phyloP scores from a whole-genome alignment of 2,329 filamentous ascomycete genomes.

The Keithomyces neogunnii region DNA sequence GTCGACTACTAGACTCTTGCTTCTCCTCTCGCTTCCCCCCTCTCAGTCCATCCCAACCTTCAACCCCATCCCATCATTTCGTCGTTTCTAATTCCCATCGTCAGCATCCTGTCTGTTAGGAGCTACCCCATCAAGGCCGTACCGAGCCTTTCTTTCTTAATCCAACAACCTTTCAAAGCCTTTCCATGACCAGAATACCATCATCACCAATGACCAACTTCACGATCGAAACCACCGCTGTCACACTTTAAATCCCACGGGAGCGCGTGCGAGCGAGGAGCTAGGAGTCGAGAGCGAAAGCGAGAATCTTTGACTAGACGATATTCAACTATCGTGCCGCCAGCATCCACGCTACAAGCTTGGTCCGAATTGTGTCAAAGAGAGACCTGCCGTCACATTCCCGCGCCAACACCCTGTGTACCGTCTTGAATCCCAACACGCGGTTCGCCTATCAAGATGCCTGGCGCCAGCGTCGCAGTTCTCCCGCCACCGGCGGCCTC shows the following conservation, averaged over 20 bases:
- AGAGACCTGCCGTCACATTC: constrained; percentile 8
- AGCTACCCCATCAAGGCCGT: constrained; percentile 18
- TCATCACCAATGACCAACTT: constrained; percentile 44
- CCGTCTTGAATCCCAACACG: constrained; percentile 15
- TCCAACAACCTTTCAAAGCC: constrained; percentile 22
- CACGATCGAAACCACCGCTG: constrained; percentile 42
- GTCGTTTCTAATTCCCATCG: constrained; percentile 10
- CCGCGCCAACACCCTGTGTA: constrained; percentile 12
- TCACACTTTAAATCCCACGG: constrained; percentile 66
- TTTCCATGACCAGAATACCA: constrained; percentile 34
- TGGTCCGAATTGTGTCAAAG: constrained; percentile 15
- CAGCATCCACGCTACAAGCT: constrained; percentile 15
- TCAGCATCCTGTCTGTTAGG: constrained; percentile 17
- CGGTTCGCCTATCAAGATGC: constrained; percentile 48
- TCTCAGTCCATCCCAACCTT: constrained; percentile 15
- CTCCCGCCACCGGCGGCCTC: constrained; percentile 56
- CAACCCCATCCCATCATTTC: constrained; percentile 2
- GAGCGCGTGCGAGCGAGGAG: constrained; percentile 54
- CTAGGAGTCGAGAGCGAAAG: constrained; percentile 26
- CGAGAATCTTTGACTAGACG: constrained; percentile 28
- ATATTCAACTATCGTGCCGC: constrained; percentile 53
- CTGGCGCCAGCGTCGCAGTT: constrained; percentile 60
- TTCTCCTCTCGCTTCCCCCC: constrained; percentile 14
- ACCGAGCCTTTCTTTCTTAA: constrained; percentile 17
- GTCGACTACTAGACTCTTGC: constrained; percentile 8